A percentile compares a stretch with the other conserved stretches of the same genome.
These are phyloP conservation scores for Salix brachista DNA, from an alignment of 345 rosid species.

Conservation along the genomic window DNA sequence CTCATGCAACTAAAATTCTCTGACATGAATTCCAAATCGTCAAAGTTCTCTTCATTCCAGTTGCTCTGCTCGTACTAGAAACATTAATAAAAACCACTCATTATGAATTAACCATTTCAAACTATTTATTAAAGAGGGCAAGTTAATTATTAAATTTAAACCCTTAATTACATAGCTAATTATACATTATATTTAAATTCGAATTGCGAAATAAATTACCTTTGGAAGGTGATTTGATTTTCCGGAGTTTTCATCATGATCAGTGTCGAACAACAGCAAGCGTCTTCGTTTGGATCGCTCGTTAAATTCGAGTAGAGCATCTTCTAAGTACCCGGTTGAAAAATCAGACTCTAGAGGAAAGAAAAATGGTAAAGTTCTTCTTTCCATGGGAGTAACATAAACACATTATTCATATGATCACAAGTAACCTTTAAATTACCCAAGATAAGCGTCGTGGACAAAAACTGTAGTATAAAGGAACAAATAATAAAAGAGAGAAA, in stretches of 20 bases:
- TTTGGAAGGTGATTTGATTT: slow-evolving; percentile 18
- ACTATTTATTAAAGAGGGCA: background rate
- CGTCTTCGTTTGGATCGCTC: slow-evolving; percentile 69
- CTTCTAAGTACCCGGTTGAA: slow-evolving; percentile 90
- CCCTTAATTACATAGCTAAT: background rate
- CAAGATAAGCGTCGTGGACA: background rate
- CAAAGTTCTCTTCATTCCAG: slow-evolving; percentile 41
- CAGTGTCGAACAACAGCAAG: slow-evolving; percentile 29
- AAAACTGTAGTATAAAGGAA: background rate
- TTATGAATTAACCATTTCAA: background rate
- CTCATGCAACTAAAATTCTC: slow-evolving; percentile 53
- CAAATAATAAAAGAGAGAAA: background rate
- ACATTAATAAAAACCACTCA: background rate
- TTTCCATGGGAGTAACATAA: slow-evolving; percentile 44
- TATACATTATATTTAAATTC: background rate
- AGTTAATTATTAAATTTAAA: too few species aligned
- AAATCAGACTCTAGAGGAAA: slow-evolving; percentile 44
- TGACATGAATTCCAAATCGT: slow-evolving; percentile 47
- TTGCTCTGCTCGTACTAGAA: slow-evolving; percentile 36
- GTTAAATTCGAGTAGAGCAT: slow-evolving; percentile 64
- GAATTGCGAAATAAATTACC: slow-evolving; percentile 14
- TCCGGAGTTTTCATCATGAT: slow-evolving; percentile 18
- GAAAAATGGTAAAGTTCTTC: slow-evolving; percentile 33
- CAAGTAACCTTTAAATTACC: too few species aligned
- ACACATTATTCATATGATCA: background rate